A percentile compares a stretch with the other conserved stretches of the same genome.
These are phyloP conservation scores for Lodderomyces orthopsilosis DNA, from an alignment of 1,139 yeast genomes.

Conservation along the genomic window DNA sequence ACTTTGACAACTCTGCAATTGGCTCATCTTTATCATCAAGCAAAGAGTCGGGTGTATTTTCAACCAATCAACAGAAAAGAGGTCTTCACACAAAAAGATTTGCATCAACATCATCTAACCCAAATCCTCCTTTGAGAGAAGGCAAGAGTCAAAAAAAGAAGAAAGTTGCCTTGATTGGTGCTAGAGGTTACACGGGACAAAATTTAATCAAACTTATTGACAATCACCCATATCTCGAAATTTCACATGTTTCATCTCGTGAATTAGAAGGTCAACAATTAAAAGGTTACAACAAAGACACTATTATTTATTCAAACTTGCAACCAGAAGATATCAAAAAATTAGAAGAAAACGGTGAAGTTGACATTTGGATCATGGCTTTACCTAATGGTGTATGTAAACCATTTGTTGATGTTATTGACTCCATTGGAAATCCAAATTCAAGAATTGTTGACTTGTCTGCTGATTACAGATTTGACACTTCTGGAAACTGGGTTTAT, in stretches of 20 bases:
- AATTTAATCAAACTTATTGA: slow-evolving; percentile 85
- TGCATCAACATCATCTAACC: slow-evolving; percentile 45
- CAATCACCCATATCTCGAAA: slow-evolving; percentile 80
- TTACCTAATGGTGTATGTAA: slow-evolving; percentile 96
- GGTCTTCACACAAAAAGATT: slow-evolving; percentile 31
- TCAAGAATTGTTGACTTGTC: slow-evolving; percentile 89
- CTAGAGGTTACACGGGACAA: slow-evolving; percentile 97
- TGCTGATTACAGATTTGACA: slow-evolving; percentile 94
- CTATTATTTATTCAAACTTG: slow-evolving; percentile 78
- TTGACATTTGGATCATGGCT: slow-evolving; percentile 99
- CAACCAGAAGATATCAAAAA: slow-evolving; percentile 81
- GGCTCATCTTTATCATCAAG: slow-evolving; percentile 40
- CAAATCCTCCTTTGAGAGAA: slow-evolving; percentile 67
- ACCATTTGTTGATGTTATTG: slow-evolving; percentile 94
- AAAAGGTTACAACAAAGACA: slow-evolving; percentile 79
- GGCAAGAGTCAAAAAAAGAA: slow-evolving; percentile 62
- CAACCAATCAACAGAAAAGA: slow-evolving; percentile 38
- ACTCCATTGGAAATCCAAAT: slow-evolving; percentile 52
- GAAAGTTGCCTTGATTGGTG: slow-evolving; percentile 92
- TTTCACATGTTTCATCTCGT: slow-evolving; percentile 92
- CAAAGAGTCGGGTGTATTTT: slow-evolving; percentile 42
- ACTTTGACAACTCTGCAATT: slow-evolving; percentile 49
- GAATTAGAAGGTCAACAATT: slow-evolving; percentile 86
- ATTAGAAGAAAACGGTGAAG: slow-evolving; percentile 71
- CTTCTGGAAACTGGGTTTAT: slow-evolving; percentile 83